These are phyloP conservation scores for Vickermania spadyakhi DNA, from an alignment of 208 protist genomes.

Conservation along the genomic window DNA sequence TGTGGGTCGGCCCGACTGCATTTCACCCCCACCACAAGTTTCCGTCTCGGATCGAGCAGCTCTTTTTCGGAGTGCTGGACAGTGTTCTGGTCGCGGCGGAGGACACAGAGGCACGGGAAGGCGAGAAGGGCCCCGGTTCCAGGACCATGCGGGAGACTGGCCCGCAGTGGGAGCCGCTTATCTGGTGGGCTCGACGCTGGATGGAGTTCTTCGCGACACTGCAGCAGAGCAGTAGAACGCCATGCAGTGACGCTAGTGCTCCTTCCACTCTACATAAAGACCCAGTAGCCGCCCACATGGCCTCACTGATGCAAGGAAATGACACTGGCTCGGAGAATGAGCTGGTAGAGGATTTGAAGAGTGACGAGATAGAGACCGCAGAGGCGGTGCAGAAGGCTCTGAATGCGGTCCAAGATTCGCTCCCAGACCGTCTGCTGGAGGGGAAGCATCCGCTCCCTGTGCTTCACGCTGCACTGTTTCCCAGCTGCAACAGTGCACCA, in stretches of 20 bases:
- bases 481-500: constrained; percentile 4
- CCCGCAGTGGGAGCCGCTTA: not conserved
- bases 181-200: not conserved
- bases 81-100: constrained; percentile 46
- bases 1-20: constrained; percentile 45
- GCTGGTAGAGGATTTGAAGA: constrained; percentile 18
- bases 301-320: constrained; percentile 1
- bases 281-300: constrained; percentile 13
- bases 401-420: constrained; percentile 16
- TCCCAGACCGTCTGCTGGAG: constrained; percentile 35
- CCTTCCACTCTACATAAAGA: constrained; percentile 5
- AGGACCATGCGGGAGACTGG: not conserved
- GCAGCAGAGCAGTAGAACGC: not conserved
- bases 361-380: not conserved
- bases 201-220: not conserved
- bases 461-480: constrained; percentile 28
- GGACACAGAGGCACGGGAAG: constrained; percentile 7
- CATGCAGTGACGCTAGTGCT: not conserved
- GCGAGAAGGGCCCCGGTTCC: not conserved
- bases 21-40: constrained; percentile 51
- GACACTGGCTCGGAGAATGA: not conserved
- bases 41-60: constrained; percentile 55
- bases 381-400: constrained; percentile 15
- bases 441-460: constrained; percentile 37
- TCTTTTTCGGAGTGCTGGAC: constrained; percentile 58